Conservation (phyloP, 305 asterid genomes). For the Fraxinus angustifolia region DNA sequence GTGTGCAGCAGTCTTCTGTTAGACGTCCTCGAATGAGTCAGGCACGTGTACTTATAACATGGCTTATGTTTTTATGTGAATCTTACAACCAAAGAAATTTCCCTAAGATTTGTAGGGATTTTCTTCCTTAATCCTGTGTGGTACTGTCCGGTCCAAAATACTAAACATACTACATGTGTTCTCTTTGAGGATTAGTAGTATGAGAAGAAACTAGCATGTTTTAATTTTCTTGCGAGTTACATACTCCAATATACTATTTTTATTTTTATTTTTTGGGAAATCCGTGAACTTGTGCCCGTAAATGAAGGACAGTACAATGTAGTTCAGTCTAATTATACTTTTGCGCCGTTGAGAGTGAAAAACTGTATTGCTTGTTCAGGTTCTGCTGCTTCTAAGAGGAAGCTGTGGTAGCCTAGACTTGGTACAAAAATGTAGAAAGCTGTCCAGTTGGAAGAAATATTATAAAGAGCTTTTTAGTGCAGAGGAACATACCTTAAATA, state of each 20-base stretch:
- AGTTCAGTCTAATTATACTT: background rate
- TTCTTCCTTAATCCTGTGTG: background rate
- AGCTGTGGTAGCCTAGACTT: conserved; percentile 72
- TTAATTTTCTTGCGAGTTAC: background rate
- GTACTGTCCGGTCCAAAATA: background rate
- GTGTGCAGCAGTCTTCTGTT: conserved; percentile 51
- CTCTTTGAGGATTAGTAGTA: background rate
- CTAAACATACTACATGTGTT: background rate
- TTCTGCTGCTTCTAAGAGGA: conserved; percentile 73
- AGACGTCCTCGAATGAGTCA: conserved; percentile 51
- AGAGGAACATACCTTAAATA: conserved; percentile 42
- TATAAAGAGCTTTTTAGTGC: conserved; percentile 73
- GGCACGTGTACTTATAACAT: conserved; percentile 24
- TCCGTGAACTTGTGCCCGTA: background rate
- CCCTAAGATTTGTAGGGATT: background rate
- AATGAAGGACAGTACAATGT: background rate
- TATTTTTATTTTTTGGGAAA: background rate
- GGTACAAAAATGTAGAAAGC: conserved; percentile 58
- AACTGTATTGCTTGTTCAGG: conserved; percentile 37
- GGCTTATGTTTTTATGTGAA: background rate
- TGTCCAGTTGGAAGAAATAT: conserved; percentile 77
- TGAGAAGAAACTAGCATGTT: background rate
- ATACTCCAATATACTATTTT: background rate
- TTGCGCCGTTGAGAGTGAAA: background rate
- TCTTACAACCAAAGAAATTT: background rate